Base-by-base conservation (phyloP, 139 green algal genomes). In the Raphidocelis subcapitata region DNA sequence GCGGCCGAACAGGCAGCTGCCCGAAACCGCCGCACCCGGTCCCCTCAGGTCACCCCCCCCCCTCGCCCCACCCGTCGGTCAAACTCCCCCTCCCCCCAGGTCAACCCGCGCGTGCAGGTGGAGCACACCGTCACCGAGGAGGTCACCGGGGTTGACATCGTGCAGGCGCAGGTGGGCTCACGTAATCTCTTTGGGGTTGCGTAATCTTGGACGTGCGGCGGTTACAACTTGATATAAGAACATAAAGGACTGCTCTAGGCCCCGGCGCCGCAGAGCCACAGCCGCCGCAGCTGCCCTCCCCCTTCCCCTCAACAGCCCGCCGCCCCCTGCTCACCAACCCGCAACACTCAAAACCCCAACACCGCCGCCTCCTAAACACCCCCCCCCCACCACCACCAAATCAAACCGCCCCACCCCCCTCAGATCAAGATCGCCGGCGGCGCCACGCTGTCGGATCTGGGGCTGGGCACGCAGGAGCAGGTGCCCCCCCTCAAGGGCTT, bases 101-200 rank as follows among this genome's bases (percentile, higher is more conserved):
- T 49, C 12, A 20, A 49, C 41, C 41, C 41, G 41, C 41, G 26
- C 3, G 26, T 67, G 44, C 89, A 97, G 89, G 95, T 99, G 61
- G 95, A 99, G 89, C 95, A 99, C 87, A 97, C 95, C 1, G 86
- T 97, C 31, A 98, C 95, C 1, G 95, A 99, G 87, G 93, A 97
- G 86, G 84, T 99, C 54, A 97, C 92, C 4, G 90, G 90, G n/a
- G 75, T 99, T 2, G 95, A 99, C 80, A 86, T 99, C 32, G 90
- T 97, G 57, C 87, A 95, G 80, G 82, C 85, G 3, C 95, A 99
- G 76, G 95, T 98, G 63, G n/a, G n/a, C n/a, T n/a, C n/a, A n/a
- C n/a, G n/a, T n/a, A n/a, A n/a, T 8, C 20, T 32, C 46, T 16
- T 54, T 23, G 14, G 46, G 46, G 46, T 16, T 54, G 46, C 16